Percentiles rank a stretch among this genome's conserved stretches.
Conservation (phyloP, 1,139 yeast species). For the Petasospora rhodanensis region DNA sequence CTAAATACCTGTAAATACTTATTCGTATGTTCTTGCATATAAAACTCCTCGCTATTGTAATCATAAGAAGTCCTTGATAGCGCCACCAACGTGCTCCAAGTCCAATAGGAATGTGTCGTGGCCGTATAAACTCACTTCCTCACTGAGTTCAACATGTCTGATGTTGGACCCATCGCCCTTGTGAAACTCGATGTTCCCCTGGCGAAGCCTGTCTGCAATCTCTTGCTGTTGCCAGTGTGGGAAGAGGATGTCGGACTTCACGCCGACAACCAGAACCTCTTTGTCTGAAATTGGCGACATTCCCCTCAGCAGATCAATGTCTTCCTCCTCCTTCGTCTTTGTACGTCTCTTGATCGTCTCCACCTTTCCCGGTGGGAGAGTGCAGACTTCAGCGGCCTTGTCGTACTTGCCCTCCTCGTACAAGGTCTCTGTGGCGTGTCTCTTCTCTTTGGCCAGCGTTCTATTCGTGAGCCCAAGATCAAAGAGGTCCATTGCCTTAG, state of each 20-base stretch:
- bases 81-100: conserved; percentile 73
- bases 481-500: conserved; percentile 93
- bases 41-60: too few species aligned
- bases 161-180: conserved; percentile 36
- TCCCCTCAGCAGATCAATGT: conserved; percentile 61
- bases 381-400: conserved; percentile 18
- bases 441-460: conserved; percentile 14
- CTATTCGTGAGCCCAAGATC: conserved; percentile 62
- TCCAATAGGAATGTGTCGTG: conserved; percentile 87
- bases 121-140: conserved; percentile 74
- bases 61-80: conserved; percentile 59
- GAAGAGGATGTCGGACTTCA: conserved; percentile 83
- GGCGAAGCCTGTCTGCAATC: conserved; percentile 56
- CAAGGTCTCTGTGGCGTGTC: conserved; percentile 11
- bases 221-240: conserved; percentile 96
- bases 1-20: conserved; percentile 1
- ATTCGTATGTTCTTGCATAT: too few species aligned
- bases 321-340: conserved; percentile 47
- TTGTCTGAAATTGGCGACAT: conserved; percentile 58
- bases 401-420: conserved; percentile 20
- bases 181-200: conserved; percentile 33
- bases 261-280: conserved; percentile 78
- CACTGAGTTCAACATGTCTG: conserved; percentile 68
- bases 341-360: conserved; percentile 23
- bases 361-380: conserved; percentile 19